Evolutionary conservation across 768 basidiomycete species (phyloP), one percentile per base, ranked within the genome.

Genomic region (Termitomyces sp.): DNA sequence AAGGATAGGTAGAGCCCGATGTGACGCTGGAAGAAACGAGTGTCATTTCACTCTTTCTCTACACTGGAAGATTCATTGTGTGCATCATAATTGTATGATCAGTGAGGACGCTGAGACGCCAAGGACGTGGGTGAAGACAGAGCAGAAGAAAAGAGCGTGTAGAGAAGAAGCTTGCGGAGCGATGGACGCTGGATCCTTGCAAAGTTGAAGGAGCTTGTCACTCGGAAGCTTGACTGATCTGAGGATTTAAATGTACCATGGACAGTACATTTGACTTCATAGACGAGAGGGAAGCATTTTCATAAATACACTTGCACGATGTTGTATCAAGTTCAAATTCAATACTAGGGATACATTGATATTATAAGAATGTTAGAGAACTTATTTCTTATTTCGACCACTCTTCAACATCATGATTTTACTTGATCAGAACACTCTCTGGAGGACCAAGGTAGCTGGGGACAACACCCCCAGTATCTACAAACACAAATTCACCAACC

Each of bases 361-460:
- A 2, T 5, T 29, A 47, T 25, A 20, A 29, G 4, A 29, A 5
- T 32, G 1, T 17, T 49, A 32, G 14, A 49, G 15, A 17, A 32
- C 6, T 8, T 3, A 15, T 17, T 32, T 14, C 5, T 29, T 14
- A 6, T 29, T 14, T 31, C 3, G 14, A 29, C 6, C 47, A 4
- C 9, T 37, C 34, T 36, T 10, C 10, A 25, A 25, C 25, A 25
- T n/a, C 8, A 2, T 15, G 45, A 14, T 34, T 52, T 64, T 48
- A 67, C 57, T 56, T 62, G 38, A 73, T 68, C 42, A 67, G 57
- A 40, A 77, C 61, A 68, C 84, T 85, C 70, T 87, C 86, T 2
- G 86, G 85, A 38, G 86, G 86, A 7, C 86, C 86, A 38, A 88
- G 75, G 67, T 86, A 88, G 64, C 84, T 86, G 0, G 79, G 71